Evolutionary conservation across 1,284 basidiomycete species (phyloP), one percentile per base, ranked within the genome.

Genomic region (Naganishia sp.): DNA sequence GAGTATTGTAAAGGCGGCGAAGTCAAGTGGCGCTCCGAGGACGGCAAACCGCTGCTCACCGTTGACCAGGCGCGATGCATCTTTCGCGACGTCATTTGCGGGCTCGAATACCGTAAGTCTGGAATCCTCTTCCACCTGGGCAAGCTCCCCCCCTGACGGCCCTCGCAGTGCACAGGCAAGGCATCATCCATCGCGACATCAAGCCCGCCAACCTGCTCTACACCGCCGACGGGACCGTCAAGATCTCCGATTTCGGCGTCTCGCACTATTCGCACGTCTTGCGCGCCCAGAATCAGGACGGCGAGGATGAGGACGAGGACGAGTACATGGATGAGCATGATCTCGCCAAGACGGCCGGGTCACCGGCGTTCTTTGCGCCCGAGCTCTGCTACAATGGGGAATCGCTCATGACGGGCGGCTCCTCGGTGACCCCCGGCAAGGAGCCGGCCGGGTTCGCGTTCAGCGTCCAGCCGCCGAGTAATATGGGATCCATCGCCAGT

Each of bases 151-250:
- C 9, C 6, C 56, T 67, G 2, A 65, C 21, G 36, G 36, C 45
- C 18, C 21, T 18, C 68, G 4, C 73, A 94, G 92, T 99, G 6
- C 95, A 99, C 77, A 87, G 90, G 74, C 92, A 98, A 76, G 95
- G 95, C 44, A 97, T 99, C 79, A 98, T 99, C 61, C 96, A 99
- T 80, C 91, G 96, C 66, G 96, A 99, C 80, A 98, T 99, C 83
- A 99, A 99, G 79, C 96, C 96, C 13, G 93, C 92, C 67, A 99
- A 99, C 78, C 86, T 99, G 43, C 85, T 99, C 18, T 93, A 90
- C 87, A 90, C 90, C 18, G 84, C 84, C 43, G 88, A 93, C 79
- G 86, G 88, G 54, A 87, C 85, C 65, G 94, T 98, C 81, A 99
- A 99, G 81, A 99, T 99, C 70, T 93, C 90, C 25, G 96, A 99